Evolutionary conservation across 1,284 basidiomycete species (phyloP), one percentile per base, ranked within the genome.

Genomic region (Kalmanozyma brasiliensis): DNA sequence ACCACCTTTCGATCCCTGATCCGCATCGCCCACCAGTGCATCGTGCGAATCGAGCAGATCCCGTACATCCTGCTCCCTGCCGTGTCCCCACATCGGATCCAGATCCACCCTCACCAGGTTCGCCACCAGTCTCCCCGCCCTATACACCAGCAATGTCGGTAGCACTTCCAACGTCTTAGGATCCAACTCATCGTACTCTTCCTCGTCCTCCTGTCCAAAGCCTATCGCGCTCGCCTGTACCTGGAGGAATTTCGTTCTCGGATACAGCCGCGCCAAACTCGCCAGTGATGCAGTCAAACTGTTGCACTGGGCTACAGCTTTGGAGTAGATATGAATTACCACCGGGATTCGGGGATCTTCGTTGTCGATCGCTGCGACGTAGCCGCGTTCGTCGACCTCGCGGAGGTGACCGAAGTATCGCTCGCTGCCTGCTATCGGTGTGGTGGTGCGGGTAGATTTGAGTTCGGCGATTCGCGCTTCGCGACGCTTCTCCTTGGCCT

Each of bases 271-370:
- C 5, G 77, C 77, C 5, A 79, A 40, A 6, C 62, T 62, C 9
- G 68, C 46, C 5, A 79, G 57, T 3, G 73, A 52, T 7, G 58
- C 17, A 17, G 73, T 74, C 35, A 79, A 55, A 7, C 49, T 22
- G 35, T 61, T 62, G 49, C 77, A 77, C n/a, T 70, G 67, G 5
- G 56, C 58, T 2, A 76, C 71, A 11, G 56, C 76, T 38, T 68
- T 76, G 13, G 62, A 67, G 55, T 79, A 79, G 49, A 79, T 72
- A 40, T 79, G 77, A 4, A 77, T 73, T 13, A 79, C 72, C 23
- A 79, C 52, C 26, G 65, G 49, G 16, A 63, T 59, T n/a, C 26
- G 35, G 7, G 38, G 14, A 11, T 61, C 41, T 35, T 73, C 74
- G 33, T 67, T 65, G 56, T 78, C 76, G 38, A 77, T 77, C 5